Evolutionary conservation across 1,139 yeast species (phyloP).

Genomic region (Protomyces arabidopsidicola): DNA sequence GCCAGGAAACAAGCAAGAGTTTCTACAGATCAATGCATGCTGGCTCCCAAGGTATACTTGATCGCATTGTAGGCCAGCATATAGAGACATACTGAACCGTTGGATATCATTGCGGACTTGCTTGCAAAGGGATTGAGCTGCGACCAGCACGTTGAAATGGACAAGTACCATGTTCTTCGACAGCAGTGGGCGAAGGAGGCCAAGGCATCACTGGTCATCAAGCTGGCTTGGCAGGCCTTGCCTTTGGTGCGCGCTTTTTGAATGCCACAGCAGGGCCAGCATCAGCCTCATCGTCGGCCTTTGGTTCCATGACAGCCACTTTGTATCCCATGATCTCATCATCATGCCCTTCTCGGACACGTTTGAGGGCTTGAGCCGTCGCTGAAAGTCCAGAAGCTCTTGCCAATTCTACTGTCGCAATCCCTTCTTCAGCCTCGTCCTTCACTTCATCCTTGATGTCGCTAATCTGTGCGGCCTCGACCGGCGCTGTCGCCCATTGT

Average conservation of each 20-base stretch:
- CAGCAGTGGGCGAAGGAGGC: too few species aligned
- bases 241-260: slow-evolving; percentile 15
- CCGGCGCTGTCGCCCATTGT: slow-evolving; percentile 5
- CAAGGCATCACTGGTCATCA: background rate
- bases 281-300: slow-evolving; percentile 1
- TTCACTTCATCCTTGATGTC: background rate
- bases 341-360: slow-evolving; percentile 17
- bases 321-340: slow-evolving; percentile 11
- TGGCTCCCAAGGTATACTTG: too few species aligned
- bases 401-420: background rate
- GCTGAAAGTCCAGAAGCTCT: background rate
- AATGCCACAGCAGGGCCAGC: slow-evolving; percentile 3
- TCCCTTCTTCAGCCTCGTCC: background rate
- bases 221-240: background rate
- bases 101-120: too few species aligned
- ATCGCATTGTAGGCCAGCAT: too few species aligned
- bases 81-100: too few species aligned
- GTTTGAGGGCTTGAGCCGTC: slow-evolving; percentile 2
- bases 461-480: background rate
- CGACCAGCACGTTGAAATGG: too few species aligned
- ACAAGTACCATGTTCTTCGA: too few species aligned
- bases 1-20: too few species aligned
- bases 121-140: too few species aligned
- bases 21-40: too few species aligned
- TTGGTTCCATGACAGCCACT: background rate